Percentiles rank a stretch among this genome's conserved stretches.
Evolutionary conservation across 208 protist species (phyloP).

Genomic region (Crithidia brevicula): DNA sequence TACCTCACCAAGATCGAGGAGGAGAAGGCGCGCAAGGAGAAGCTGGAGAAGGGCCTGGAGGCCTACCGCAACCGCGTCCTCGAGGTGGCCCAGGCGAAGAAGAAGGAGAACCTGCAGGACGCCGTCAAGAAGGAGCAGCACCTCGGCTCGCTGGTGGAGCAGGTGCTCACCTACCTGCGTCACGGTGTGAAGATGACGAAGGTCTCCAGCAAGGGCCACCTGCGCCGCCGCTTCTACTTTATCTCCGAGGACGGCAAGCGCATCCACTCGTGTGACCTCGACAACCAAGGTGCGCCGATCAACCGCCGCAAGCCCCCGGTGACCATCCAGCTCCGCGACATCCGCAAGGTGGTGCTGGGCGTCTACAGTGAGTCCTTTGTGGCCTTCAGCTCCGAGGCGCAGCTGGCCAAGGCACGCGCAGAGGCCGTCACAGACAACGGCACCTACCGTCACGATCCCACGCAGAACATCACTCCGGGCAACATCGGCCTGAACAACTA

Average conservation of each 20-base stretch:
- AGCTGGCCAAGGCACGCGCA: constrained; percentile 72
- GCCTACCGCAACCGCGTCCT: constrained; percentile 83
- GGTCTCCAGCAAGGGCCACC: constrained; percentile 78
- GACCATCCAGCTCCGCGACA: constrained; percentile 84
- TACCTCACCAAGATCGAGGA: constrained; percentile 84
- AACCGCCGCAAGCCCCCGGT: constrained; percentile 87
- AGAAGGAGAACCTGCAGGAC: constrained; percentile 85
- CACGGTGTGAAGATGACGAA: constrained; percentile 90
- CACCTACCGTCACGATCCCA: constrained; percentile 79
- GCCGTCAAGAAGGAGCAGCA: constrained; percentile 87
- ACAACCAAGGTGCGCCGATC: constrained; percentile 72
- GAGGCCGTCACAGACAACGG: constrained; percentile 78
- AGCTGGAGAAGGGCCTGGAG: constrained; percentile 88
- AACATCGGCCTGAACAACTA: constrained; percentile 90
- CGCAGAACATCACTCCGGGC: constrained; percentile 72
- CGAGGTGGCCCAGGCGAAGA: constrained; percentile 76
- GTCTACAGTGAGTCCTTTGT: constrained; percentile 85
- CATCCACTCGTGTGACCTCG: constrained; percentile 91
- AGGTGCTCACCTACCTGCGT: constrained; percentile 88
- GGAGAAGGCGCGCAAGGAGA: constrained; percentile 86
- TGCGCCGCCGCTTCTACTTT: constrained; percentile 87
- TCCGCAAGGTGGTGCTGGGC: constrained; percentile 85
- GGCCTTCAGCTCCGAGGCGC: constrained; percentile 68
- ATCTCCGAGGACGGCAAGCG: constrained; percentile 87
- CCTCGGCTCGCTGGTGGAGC: constrained; percentile 79